phyloP scores from a whole-genome alignment of 177 flowering plant species.

The Tripterygium wilfordii region DNA sequence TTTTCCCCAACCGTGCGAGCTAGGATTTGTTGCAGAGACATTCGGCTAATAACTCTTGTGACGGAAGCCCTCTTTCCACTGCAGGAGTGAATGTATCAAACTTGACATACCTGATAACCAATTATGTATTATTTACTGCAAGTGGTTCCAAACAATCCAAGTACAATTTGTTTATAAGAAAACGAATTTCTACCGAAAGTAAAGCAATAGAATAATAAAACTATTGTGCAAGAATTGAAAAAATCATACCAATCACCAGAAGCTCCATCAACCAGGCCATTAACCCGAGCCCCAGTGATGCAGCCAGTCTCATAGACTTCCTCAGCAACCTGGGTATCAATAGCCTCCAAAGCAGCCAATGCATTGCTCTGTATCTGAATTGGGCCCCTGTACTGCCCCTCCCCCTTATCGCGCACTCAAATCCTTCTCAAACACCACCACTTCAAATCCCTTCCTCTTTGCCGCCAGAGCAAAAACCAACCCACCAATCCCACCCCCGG shows the following conservation, averaged over 20 bases:
- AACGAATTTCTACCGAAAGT: no score
- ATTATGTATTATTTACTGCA: neutral
- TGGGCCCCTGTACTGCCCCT: constrained; percentile 34
- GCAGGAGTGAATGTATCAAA: constrained; percentile 34
- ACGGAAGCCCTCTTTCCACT: constrained; percentile 27
- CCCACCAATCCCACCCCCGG: constrained; percentile 41
- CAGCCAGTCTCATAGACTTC: constrained; percentile 28
- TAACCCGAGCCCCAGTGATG: constrained; percentile 31
- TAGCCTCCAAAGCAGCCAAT: constrained; percentile 35
- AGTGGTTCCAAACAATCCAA: no score
- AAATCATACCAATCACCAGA: constrained; percentile 42
- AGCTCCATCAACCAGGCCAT: constrained; percentile 34
- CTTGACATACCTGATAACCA: constrained; percentile 28
- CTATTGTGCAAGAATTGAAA: neutral
- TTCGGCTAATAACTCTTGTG: constrained; percentile 27
- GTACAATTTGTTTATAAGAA: no score
- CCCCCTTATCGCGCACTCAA: constrained; percentile 38
- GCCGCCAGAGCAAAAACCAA: constrained; percentile 35
- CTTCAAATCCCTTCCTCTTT: constrained; percentile 29
- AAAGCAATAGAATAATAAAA: neutral
- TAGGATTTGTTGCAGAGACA: constrained; percentile 29
- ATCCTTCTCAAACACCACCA: constrained; percentile 36
- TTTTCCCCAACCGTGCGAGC: constrained; percentile 26
- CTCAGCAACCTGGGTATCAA: constrained; percentile 24
- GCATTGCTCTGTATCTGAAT: constrained; percentile 38